phyloP scores from a whole-genome alignment of 495 filamentous ascomycete species.

The Podospora didyma region DNA sequence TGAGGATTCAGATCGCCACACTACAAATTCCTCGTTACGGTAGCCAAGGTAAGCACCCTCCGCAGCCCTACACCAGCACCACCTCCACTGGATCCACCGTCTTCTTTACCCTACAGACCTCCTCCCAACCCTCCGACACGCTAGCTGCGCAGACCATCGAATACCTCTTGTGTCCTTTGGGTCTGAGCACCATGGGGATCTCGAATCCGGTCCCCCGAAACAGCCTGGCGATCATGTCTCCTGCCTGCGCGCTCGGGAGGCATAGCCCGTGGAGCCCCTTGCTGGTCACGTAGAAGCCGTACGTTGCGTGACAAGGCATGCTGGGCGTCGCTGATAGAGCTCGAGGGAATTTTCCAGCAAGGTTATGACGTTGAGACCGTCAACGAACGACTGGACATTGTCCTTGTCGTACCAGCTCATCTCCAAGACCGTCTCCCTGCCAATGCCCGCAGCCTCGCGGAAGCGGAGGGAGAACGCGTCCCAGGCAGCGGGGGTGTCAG shows the following conservation, averaged over 20 bases:
- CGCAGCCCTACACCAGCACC: background rate
- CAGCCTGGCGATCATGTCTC: background rate
- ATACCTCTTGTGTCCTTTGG: background rate
- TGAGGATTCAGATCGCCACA: too few species aligned
- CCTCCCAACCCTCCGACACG: background rate
- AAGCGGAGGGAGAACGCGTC: background rate
- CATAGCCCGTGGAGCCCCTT: background rate
- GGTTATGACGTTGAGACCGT: background rate
- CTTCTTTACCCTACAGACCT: background rate
- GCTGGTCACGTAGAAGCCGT: background rate
- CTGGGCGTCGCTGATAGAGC: background rate
- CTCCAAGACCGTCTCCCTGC: background rate
- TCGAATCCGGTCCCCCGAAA: background rate
- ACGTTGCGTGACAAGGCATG: background rate
- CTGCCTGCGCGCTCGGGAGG: background rate
- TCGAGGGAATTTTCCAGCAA: background rate
- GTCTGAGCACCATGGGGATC: background rate
- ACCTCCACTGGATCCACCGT: background rate
- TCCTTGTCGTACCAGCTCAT: background rate
- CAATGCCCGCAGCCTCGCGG: too few species aligned
- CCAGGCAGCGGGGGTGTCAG: background rate
- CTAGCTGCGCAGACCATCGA: background rate
- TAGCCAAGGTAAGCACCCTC: too few species aligned
- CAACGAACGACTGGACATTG: background rate
- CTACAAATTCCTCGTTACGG: too few species aligned